A percentile compares a stretch with the other conserved stretches of the same genome.
phyloP scores from a whole-genome alignment of 1,284 basidiomycete genomes.

The Leccinum griseonigrum region DNA sequence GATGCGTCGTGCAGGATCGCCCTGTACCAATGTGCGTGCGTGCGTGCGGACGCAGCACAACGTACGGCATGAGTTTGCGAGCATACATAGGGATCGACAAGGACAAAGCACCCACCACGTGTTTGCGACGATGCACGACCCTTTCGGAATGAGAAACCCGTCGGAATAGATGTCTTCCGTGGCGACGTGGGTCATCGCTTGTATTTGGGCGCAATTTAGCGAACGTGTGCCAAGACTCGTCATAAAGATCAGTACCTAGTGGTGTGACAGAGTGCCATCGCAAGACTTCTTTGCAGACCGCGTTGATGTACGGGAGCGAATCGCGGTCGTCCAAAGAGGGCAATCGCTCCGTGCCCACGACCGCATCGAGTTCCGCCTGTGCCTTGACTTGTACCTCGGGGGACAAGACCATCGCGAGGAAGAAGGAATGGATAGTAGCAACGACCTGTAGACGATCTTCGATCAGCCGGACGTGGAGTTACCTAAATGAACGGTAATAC shows the following conservation, averaged over 20 bases:
- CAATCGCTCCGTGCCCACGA: constrained; percentile 21
- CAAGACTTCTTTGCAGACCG: constrained; percentile 26
- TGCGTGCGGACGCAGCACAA: background rate
- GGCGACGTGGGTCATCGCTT: constrained; percentile 36
- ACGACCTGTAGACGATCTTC: constrained; percentile 27
- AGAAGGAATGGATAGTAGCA: constrained; percentile 35
- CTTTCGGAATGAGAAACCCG: constrained; percentile 41
- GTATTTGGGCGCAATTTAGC: constrained; percentile 10
- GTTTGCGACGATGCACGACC: constrained; percentile 27
- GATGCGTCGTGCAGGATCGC: constrained; percentile 14
- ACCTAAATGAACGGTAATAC: background rate
- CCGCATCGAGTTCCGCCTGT: constrained; percentile 24
- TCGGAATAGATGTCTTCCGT: constrained; percentile 35
- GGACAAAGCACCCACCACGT: constrained; percentile 12
- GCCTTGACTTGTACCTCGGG: constrained; percentile 26
- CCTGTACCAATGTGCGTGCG: constrained; percentile 10
- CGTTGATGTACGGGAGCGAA: constrained; percentile 25
- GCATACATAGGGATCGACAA: background rate
- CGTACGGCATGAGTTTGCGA: background rate
- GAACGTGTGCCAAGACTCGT: constrained; percentile 7
- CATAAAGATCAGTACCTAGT: constrained; percentile 6
- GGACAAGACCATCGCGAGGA: constrained; percentile 27
- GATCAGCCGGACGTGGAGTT: constrained; percentile 6
- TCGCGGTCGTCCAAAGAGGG: constrained; percentile 19
- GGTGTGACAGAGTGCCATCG: constrained; percentile 22